Base-by-base conservation (phyloP, 768 basidiomycete species). In the Lentinus tigrinus region DNA sequence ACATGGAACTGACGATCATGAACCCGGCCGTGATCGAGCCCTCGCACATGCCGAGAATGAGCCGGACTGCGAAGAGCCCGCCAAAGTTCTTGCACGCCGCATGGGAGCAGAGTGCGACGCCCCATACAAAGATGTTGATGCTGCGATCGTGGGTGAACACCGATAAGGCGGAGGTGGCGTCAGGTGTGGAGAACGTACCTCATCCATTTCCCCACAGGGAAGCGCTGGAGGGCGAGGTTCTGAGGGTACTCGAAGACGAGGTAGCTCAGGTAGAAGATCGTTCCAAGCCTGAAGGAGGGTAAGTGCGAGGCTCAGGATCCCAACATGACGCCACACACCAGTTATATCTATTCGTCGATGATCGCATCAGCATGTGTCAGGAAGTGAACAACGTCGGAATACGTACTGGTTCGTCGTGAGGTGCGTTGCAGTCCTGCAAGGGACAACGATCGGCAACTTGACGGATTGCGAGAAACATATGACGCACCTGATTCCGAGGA, bases 201-300 rank as follows among this genome's bases (percentile, higher is more conserved):
- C 84, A 91, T 87, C 88, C 88, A 91, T 78, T 81, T 88, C 10
- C 85, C 88, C 8, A 91, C 88, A 0, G 88, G 88, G 64, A 88
- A 89, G 17, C 81, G 78, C 62, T 90, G 88, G 5, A 91, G 74
- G 0, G 82, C 85, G 9, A 89, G 70, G 64, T 89, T 89, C 67
- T 89, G 89, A 0, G 88, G 89, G 62, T 86, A 88, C 64, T 89
- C 87, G 61, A 91, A 89, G 9, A 76, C 63, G 11, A 90, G 78
- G 64, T 89, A 89, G 65, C 84, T 82, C 49, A 90, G 67, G 63
- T 89, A 90, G 68, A 89, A 89, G 37, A 89, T 81, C 4, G 88
- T 89, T 14, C 88, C 88, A 8, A 90, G 81, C 88, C 87, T 88
- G 19, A 19, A 21, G 52, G 19, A 58, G 56, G 6, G 10, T 26